phyloP scores from a whole-genome alignment of 73 alveolate genomes.

The Breviolum minutum region DNA sequence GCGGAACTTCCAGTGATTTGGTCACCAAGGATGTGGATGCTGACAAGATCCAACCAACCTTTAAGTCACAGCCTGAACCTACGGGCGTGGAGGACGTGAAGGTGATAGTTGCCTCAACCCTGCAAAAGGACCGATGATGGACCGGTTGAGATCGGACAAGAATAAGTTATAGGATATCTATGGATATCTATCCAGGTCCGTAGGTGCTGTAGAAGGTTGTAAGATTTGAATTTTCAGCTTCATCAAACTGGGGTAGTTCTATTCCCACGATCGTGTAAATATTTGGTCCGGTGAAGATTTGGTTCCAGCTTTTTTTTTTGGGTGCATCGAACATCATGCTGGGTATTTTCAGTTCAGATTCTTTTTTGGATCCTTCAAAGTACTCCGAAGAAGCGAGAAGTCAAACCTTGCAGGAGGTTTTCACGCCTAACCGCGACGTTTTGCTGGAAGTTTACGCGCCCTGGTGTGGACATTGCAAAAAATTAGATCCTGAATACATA shows the following conservation, averaged over 20 bases:
- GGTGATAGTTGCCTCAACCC: constrained; percentile 65
- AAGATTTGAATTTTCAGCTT: too few relatives aligned
- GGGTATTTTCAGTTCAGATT: too few relatives aligned
- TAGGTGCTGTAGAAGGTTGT: too few relatives aligned
- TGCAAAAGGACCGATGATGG: constrained; percentile 2
- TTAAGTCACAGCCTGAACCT: constrained; percentile 69
- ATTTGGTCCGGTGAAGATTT: not conserved
- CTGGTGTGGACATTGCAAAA: constrained; percentile 97
- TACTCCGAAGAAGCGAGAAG: too few relatives aligned
- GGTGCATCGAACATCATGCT: too few relatives aligned
- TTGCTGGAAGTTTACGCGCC: constrained; percentile 96
- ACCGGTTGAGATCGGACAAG: too few relatives aligned
- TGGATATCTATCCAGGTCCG: too few relatives aligned
- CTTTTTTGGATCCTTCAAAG: too few relatives aligned
- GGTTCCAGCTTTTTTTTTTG: not conserved
- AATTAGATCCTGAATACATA: constrained; percentile 95
- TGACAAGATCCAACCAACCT: constrained; percentile 36
- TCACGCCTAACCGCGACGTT: constrained; percentile 53
- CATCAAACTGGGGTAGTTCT: too few relatives aligned
- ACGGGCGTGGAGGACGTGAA: constrained; percentile 60
- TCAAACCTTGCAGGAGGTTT: constrained; percentile 33
- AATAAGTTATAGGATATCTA: too few relatives aligned
- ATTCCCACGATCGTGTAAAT: too few relatives aligned
- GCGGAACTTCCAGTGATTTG: not conserved
- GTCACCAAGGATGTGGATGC: constrained; percentile 43